Evolutionary conservation across 1,139 yeast species (phyloP).

Genomic region (Taphrina communis): DNA sequence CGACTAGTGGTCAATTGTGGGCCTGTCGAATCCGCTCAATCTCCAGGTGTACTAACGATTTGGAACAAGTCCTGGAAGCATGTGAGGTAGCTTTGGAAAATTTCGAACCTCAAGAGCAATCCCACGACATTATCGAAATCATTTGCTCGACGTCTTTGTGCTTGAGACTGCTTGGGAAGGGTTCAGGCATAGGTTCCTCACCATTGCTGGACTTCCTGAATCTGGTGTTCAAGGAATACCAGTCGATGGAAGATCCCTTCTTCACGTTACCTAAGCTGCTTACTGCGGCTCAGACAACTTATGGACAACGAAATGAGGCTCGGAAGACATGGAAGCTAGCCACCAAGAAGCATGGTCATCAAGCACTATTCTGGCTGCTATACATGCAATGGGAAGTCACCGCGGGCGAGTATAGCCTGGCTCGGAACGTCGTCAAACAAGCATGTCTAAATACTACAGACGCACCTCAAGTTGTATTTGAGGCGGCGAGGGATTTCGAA

Average conservation of each 20-base stretch:
- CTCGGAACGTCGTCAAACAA: conserved; percentile 49
- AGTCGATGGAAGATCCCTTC: conserved; percentile 6
- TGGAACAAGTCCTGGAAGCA: conserved; percentile 4
- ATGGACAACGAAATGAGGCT: conserved; percentile 48
- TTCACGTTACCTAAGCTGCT: conserved; percentile 27
- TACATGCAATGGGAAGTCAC: conserved; percentile 55
- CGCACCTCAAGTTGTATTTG: conserved; percentile 60
- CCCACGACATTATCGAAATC: background rate
- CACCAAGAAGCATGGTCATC: conserved; percentile 50
- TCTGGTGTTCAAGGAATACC: background rate
- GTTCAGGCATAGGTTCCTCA: background rate
- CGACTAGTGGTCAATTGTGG: background rate
- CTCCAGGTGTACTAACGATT: background rate
- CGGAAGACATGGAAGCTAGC: conserved; percentile 51
- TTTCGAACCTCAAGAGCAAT: background rate
- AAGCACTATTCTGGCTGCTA: conserved; percentile 60
- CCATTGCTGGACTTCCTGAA: background rate
- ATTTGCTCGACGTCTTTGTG: background rate
- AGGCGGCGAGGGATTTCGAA: conserved; percentile 58
- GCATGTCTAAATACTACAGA: conserved; percentile 55
- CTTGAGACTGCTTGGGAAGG: background rate
- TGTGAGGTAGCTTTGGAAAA: conserved; percentile 6
- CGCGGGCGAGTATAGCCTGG: conserved; percentile 47
- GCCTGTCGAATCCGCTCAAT: conserved; percentile 7
- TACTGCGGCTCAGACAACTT: conserved; percentile 32